Evolutionary conservation across 2,329 filamentous ascomycete species (phyloP).

Genomic region (Drechslera avenae): DNA sequence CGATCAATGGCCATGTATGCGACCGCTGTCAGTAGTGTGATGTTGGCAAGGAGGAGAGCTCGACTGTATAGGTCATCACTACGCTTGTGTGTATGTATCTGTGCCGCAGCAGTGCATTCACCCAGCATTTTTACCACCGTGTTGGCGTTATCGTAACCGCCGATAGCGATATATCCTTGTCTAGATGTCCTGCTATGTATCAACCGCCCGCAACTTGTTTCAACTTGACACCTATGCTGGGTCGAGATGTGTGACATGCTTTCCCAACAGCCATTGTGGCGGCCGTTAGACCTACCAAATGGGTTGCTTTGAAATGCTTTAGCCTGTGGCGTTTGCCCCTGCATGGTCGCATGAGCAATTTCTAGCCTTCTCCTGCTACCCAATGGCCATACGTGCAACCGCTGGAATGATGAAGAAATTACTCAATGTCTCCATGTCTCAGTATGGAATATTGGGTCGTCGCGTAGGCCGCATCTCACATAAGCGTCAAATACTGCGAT

Average conservation of each 20-base stretch:
- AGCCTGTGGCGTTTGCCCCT: neutral
- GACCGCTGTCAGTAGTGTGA: neutral
- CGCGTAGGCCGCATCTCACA: constrained; percentile 8
- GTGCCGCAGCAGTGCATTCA: neutral
- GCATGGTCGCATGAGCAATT: neutral
- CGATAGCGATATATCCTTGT: neutral
- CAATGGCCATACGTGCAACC: constrained; percentile 18
- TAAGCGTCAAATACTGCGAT: constrained; percentile 3
- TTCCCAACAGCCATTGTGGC: neutral
- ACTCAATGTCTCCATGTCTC: constrained; percentile 19
- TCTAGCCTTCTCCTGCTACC: neutral
- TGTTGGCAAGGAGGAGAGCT: neutral
- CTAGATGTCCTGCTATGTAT: neutral
- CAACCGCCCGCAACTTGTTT: neutral
- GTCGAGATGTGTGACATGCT: neutral
- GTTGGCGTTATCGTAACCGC: neutral
- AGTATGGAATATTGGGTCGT: constrained; percentile 5
- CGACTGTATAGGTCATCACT: no score
- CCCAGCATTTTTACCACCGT: neutral
- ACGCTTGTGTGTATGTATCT: neutral
- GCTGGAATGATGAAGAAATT: neutral
- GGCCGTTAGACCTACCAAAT: neutral
- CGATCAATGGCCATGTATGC: neutral
- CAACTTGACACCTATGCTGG: neutral
- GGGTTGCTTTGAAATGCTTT: neutral